phyloP scores from a whole-genome alignment of 129 eudicot species.

The Escallonia rubra region DNA sequence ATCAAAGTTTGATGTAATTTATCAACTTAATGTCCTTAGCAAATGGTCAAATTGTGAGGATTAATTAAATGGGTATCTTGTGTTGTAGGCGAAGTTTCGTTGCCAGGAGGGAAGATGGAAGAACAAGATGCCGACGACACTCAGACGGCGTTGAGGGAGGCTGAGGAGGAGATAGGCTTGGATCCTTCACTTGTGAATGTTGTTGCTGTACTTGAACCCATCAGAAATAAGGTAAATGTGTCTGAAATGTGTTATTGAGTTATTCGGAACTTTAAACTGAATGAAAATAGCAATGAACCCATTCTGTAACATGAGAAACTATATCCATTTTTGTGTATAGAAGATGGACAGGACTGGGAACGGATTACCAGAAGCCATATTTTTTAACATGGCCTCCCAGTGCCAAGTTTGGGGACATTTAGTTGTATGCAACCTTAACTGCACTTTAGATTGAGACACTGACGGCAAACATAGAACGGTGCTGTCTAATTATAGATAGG shows the following conservation, averaged over 20 bases:
- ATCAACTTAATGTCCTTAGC: no score
- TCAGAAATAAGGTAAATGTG: slow-evolving; percentile 37
- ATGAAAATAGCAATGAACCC: no score
- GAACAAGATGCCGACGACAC: slow-evolving; percentile 46
- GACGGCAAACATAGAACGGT: no score
- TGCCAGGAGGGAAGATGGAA: slow-evolving; percentile 79
- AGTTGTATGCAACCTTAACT: no score
- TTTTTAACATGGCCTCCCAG: no score
- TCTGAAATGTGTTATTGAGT: not conserved
- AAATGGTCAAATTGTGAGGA: no score
- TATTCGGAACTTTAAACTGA: no score
- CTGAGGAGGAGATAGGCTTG: slow-evolving; percentile 77
- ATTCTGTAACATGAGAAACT: no score
- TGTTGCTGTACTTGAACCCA: slow-evolving; percentile 53
- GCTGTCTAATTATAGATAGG: not conserved
- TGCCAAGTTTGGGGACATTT: no score
- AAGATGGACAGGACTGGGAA: not conserved
- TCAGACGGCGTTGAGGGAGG: slow-evolving; percentile 72
- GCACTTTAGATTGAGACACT: no score
- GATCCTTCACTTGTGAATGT: slow-evolving; percentile 66
- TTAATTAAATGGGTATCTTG: not conserved
- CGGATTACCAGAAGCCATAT: not conserved
- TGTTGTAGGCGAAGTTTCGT: slow-evolving; percentile 65
- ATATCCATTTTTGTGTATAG: not conserved
- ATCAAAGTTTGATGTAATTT: no score